These are phyloP conservation scores for Phyllosticta citribraziliensis DNA, from an alignment of 2,329 filamentous ascomycete genomes.

Conservation along the genomic window DNA sequence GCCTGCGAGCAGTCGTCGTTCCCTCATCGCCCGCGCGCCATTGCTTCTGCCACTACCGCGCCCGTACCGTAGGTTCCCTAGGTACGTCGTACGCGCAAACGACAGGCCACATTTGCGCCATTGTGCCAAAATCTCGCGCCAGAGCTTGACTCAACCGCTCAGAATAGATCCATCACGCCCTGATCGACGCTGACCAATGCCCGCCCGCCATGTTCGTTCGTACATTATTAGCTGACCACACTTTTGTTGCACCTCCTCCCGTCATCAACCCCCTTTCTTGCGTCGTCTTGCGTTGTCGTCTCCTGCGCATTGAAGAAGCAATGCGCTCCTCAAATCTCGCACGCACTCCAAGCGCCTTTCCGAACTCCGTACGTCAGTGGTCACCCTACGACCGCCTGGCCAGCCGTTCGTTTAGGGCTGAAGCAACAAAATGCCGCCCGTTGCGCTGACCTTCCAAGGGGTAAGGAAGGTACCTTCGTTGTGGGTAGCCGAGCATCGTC, in stretches of 20 bases:
- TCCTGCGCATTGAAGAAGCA: no score
- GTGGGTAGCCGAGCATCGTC: background rate
- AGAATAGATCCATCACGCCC: slow-evolving; percentile 6
- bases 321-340: background rate
- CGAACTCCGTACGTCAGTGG: no score
- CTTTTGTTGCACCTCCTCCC: background rate
- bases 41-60: no score
- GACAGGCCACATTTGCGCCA: background rate
- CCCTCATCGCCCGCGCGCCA: no score
- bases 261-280: background rate
- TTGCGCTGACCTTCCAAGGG: background rate
- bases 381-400: background rate
- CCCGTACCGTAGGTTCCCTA: no score
- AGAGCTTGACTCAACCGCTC: background rate
- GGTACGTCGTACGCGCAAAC: background rate
- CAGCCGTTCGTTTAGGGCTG: background rate
- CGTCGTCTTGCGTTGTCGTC: no score
- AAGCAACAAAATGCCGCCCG: background rate
- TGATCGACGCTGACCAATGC: background rate
- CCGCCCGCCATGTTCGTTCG: background rate
- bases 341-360: no score
- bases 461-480: no score
- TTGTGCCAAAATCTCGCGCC: slow-evolving; percentile 3
- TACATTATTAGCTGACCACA: no score
- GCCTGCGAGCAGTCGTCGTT: no score